phyloP scores from a whole-genome alignment of 805 yeast species.

The Wickerhamomyces chambardii region DNA sequence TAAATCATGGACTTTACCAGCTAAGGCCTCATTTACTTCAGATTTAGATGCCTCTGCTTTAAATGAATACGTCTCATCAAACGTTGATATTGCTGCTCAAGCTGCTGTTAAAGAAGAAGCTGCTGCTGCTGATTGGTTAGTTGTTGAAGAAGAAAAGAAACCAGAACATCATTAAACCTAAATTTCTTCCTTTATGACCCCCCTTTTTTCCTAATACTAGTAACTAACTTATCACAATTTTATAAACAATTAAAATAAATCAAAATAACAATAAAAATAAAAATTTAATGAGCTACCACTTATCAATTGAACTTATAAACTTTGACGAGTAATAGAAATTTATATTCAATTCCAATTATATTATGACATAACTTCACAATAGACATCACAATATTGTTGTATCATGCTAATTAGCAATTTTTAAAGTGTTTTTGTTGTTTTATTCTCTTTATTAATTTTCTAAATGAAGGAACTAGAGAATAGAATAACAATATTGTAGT shows the following conservation, averaged over 20 bases:
- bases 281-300: no score
- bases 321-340: background rate
- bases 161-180: slow-evolving; percentile 36
- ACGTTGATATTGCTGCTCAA: slow-evolving; percentile 69
- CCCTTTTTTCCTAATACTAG: background rate
- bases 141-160: slow-evolving; percentile 61
- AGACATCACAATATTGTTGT: no score
- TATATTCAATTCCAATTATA: background rate
- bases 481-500: no score
- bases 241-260: background rate
- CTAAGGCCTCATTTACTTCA: no score
- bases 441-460: no score
- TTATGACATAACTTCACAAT: background rate
- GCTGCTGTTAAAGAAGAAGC: slow-evolving; percentile 34
- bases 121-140: slow-evolving; percentile 68
- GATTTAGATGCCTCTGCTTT: slow-evolving; percentile 59
- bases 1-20: no score
- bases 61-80: slow-evolving; percentile 55
- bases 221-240: background rate
- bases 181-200: background rate
- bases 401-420: no score
- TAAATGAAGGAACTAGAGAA: no score
- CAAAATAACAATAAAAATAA: no score
- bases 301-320: no score
- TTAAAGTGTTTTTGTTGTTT: no score